Evolutionary conservation across 805 yeast species (phyloP).

Genomic region (Ogataea parapolymorpha): DNA sequence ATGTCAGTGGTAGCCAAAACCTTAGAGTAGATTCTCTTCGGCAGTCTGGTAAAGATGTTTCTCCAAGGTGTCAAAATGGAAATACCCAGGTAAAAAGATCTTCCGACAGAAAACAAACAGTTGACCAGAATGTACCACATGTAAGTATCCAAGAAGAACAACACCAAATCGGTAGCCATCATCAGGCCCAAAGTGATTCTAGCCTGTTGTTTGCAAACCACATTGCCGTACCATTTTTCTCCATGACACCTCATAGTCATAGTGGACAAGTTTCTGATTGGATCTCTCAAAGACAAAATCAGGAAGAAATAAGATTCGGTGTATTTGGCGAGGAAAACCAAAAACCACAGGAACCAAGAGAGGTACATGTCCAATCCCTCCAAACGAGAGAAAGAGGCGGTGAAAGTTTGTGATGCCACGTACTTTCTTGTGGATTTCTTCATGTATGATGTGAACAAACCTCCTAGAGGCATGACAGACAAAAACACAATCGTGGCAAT

Average conservation of each 20-base stretch:
- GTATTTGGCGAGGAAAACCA: conserved; percentile 86
- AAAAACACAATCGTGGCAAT: conserved; percentile 80
- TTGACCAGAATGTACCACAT: conserved; percentile 97
- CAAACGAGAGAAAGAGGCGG: conserved; percentile 83
- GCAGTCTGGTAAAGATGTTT: conserved; percentile 94
- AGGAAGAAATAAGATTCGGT: conserved; percentile 90
- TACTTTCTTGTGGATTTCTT: conserved; percentile 82
- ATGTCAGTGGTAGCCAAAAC: conserved; percentile 96
- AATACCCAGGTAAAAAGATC: conserved; percentile 98
- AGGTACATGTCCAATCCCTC: conserved; percentile 92
- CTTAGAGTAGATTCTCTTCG: conserved; percentile 98
- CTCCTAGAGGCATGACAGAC: conserved; percentile 95
- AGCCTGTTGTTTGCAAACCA: conserved; percentile 80
- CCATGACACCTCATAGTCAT: conserved; percentile 93
- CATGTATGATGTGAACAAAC: conserved; percentile 89
- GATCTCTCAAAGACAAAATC: conserved; percentile 87
- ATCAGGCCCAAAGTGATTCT: conserved; percentile 88
- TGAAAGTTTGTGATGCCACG: conserved; percentile 92
- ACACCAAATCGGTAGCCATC: conserved; percentile 86
- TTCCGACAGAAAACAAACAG: conserved; percentile 93
- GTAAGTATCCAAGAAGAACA: conserved; percentile 98
- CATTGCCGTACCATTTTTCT: conserved; percentile 82
- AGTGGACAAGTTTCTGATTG: conserved; percentile 82
- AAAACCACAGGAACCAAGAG: conserved; percentile 87
- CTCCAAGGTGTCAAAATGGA: conserved; percentile 99